These are phyloP conservation scores for Ophiostoma sp. DNA, from an alignment of 2,329 filamentous ascomycete species.

Conservation along the genomic window DNA sequence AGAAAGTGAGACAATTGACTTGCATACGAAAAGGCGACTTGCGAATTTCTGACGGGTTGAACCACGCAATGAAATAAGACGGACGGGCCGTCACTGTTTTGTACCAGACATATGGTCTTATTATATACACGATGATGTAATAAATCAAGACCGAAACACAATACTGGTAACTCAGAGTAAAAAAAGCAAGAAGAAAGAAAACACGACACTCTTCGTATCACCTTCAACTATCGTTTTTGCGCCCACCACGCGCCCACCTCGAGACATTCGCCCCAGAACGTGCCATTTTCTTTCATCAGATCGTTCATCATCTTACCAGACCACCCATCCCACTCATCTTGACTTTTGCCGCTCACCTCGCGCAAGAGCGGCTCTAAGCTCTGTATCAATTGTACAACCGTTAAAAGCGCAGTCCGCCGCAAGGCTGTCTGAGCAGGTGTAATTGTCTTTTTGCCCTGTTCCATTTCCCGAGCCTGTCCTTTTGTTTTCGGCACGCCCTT, in stretches of 20 bases:
- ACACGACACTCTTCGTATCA: not conserved
- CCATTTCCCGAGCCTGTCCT: not conserved
- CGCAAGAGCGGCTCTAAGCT: slow-evolving; percentile 79
- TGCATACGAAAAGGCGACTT: too few species aligned
- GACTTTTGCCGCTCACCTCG: slow-evolving; percentile 80
- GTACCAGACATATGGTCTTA: not conserved
- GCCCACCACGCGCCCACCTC: slow-evolving; percentile 86
- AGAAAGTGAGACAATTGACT: too few species aligned
- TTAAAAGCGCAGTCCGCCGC: slow-evolving; percentile 75
- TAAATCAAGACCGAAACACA: too few species aligned
- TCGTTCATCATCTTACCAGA: slow-evolving; percentile 83
- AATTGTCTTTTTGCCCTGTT: slow-evolving; percentile 51
- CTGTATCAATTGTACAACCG: slow-evolving; percentile 80
- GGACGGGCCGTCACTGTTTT: too few species aligned
- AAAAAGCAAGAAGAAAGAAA: not conserved
- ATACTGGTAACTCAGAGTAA: too few species aligned
- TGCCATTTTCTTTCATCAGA: slow-evolving; percentile 74
- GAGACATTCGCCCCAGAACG: slow-evolving; percentile 81
- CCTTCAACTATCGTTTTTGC: slow-evolving; percentile 59
- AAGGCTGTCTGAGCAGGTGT: slow-evolving; percentile 71
- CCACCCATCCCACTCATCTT: slow-evolving; percentile 93
- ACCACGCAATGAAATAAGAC: too few species aligned
- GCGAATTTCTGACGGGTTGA: too few species aligned
- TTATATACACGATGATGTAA: not conserved
- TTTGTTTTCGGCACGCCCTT: slow-evolving; percentile 31